Evolutionary conservation across 2,329 filamentous ascomycete genomes (phyloP).

Genomic region (Simplicillium sp.): DNA sequence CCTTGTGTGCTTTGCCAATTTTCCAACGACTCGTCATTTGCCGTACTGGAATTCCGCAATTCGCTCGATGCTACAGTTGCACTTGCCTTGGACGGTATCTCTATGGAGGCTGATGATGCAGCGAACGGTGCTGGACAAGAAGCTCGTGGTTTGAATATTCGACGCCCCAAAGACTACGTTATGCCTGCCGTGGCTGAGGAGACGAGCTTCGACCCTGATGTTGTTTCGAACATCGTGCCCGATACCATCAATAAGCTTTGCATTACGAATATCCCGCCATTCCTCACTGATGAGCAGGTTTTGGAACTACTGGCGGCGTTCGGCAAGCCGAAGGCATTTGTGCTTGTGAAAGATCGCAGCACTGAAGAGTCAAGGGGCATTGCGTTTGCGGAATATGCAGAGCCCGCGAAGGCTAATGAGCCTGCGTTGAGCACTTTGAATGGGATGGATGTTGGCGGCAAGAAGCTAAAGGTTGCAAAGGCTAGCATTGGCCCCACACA

Average conservation of each 20-base stretch:
- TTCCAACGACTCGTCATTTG: constrained; percentile 69
- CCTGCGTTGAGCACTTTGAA: constrained; percentile 87
- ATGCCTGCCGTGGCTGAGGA: constrained; percentile 73
- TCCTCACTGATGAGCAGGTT: constrained; percentile 85
- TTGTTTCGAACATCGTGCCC: constrained; percentile 70
- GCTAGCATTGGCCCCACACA: constrained; percentile 94
- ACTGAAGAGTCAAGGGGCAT: constrained; percentile 87
- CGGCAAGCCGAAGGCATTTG: constrained; percentile 85
- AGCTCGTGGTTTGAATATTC: constrained; percentile 59
- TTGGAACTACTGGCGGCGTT: constrained; percentile 84
- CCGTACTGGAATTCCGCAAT: constrained; percentile 83
- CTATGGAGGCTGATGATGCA: constrained; percentile 67
- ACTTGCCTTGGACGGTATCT: constrained; percentile 79
- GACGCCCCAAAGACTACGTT: constrained; percentile 93
- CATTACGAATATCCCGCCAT: constrained; percentile 79
- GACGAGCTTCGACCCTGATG: constrained; percentile 62
- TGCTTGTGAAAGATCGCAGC: constrained; percentile 76
- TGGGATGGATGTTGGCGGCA: constrained; percentile 85
- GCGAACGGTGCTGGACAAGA: constrained; percentile 41
- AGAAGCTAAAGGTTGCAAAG: constrained; percentile 73
- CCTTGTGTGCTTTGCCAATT: constrained; percentile 80
- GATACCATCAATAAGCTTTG: constrained; percentile 95
- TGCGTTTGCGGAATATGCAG: constrained; percentile 90
- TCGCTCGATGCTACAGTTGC: constrained; percentile 84
- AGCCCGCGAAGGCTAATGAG: constrained; percentile 60